phyloP scores from a whole-genome alignment of 108 stramenopile species.

The Skeletonema potamos region DNA sequence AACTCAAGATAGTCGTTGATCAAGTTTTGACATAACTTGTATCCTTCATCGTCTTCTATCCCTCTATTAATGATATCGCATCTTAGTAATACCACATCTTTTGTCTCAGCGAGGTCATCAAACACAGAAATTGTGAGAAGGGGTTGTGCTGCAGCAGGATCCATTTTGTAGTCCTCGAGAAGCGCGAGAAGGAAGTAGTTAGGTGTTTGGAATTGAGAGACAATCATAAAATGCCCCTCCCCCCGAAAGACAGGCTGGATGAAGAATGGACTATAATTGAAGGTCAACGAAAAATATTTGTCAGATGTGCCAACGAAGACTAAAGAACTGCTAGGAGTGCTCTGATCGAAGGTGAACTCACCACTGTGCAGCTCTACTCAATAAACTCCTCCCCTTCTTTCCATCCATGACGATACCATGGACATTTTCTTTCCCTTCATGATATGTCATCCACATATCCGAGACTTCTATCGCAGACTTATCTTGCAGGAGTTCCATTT shows the following conservation, averaged over 20 bases:
- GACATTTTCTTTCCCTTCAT: slow-evolving; percentile 65
- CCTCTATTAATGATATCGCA: slow-evolving; percentile 76
- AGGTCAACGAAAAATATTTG: background rate
- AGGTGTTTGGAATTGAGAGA: slow-evolving; percentile 79
- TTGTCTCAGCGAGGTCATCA: slow-evolving; percentile 65
- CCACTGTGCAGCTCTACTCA: slow-evolving; percentile 51
- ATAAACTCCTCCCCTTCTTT: slow-evolving; percentile 46
- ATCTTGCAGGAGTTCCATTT: slow-evolving; percentile 63
- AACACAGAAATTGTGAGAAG: slow-evolving; percentile 77
- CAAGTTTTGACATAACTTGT: slow-evolving; percentile 53
- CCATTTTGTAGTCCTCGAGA: slow-evolving; percentile 87
- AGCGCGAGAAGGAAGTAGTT: slow-evolving; percentile 77
- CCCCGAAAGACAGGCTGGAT: slow-evolving; percentile 86
- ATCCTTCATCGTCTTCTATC: slow-evolving; percentile 73
- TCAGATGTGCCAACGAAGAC: background rate
- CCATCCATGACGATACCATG: slow-evolving; percentile 49
- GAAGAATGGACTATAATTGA: slow-evolving; percentile 64
- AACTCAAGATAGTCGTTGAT: slow-evolving; percentile 62
- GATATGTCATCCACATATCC: slow-evolving; percentile 81
- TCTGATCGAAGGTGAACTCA: slow-evolving; percentile 14
- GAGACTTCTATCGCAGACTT: slow-evolving; percentile 63
- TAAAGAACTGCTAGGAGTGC: background rate
- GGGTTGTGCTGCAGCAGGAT: slow-evolving; percentile 77
- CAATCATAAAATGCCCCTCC: slow-evolving; percentile 78
- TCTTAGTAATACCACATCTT: slow-evolving; percentile 68